These are phyloP conservation scores for Cinnamomum micranthum DNA, from an alignment of 164 flowering plant species.

Conservation along the genomic window DNA sequence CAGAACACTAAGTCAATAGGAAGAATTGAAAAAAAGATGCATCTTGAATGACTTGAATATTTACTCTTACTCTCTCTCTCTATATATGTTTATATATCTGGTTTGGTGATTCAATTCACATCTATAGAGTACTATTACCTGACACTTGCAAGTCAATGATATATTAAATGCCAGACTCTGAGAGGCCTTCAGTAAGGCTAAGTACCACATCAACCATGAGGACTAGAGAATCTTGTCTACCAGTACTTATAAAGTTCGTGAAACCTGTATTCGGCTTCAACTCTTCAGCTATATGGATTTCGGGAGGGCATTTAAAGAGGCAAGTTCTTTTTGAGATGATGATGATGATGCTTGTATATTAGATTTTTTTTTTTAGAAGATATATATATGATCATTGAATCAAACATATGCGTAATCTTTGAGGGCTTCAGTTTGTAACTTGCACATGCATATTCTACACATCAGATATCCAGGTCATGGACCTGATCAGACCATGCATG, in stretches of 20 bases:
- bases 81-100: no score
- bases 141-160: background rate
- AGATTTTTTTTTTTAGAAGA: no score
- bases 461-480: background rate
- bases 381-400: no score
- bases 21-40: no score
- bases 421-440: no score
- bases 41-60: background rate
- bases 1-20: background rate
- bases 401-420: no score
- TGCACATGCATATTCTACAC: no score
- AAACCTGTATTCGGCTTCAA: constrained; percentile 90
- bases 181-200: constrained; percentile 68
- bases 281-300: constrained; percentile 59
- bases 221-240: constrained; percentile 52
- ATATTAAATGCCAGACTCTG: constrained; percentile 43
- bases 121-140: background rate
- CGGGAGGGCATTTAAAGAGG: constrained; percentile 77
- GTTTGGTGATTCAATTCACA: background rate
- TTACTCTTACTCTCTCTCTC: no score
- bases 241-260: constrained; percentile 51
- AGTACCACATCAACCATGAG: constrained; percentile 62
- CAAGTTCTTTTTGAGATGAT: constrained; percentile 17
- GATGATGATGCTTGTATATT: no score
- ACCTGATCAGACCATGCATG: no score